phyloP scores from a whole-genome alignment of 495 filamentous ascomycete genomes.

The Lasiosphaeriaceae sp. region DNA sequence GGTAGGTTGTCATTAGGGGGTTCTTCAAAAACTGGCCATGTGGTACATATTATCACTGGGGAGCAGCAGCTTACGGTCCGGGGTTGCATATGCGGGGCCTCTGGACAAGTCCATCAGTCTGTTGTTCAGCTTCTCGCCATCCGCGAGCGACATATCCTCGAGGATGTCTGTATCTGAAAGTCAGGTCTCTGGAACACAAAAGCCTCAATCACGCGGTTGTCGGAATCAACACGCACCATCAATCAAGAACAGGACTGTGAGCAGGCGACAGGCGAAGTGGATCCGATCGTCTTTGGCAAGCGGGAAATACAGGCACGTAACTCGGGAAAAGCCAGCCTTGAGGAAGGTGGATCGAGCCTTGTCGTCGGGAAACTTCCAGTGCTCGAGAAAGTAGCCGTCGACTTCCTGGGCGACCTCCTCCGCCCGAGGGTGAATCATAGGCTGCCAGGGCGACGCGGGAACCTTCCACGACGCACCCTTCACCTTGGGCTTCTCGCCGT shows the following conservation, averaged over 20 bases:
- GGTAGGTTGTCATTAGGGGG: neutral
- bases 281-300: slow-evolving; percentile 4
- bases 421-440: neutral
- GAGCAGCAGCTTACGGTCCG: neutral
- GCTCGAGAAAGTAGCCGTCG: slow-evolving; percentile 3
- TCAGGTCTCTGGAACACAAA: too few species aligned
- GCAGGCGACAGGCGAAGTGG: slow-evolving; percentile 5
- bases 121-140: slow-evolving; percentile 1
- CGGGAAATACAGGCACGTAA: slow-evolving; percentile 4
- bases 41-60: too few species aligned
- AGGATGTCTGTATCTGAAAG: neutral
- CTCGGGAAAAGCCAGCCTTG: slow-evolving; percentile 3
- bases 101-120: neutral
- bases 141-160: slow-evolving; percentile 4
- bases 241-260: slow-evolving; percentile 4
- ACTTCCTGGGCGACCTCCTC: slow-evolving; percentile 1
- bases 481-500: too few species aligned
- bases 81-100: neutral
- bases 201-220: too few species aligned
- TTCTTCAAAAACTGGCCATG: too few species aligned
- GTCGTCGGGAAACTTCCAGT: slow-evolving; percentile 1
- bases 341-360: neutral
- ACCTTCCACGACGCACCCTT: neutral
- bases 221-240: neutral
- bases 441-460: neutral